Percentiles rank a stretch among this genome's conserved stretches.
phyloP scores from a whole-genome alignment of 1,284 basidiomycete genomes.

The Boletus sp. region DNA sequence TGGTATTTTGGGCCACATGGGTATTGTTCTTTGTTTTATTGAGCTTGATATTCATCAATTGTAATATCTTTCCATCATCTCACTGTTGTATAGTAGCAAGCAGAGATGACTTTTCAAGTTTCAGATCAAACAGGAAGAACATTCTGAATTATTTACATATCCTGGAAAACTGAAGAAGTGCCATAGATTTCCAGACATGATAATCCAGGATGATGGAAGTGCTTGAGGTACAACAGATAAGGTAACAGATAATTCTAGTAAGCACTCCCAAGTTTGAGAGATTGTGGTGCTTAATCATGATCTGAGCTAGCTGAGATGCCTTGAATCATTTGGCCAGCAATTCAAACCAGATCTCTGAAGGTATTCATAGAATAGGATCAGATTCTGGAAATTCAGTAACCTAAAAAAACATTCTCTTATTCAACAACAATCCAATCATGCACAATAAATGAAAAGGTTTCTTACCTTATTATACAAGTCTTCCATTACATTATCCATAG shows the following conservation, averaged over 20 bases:
- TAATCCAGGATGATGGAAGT: slow-evolving; percentile 9
- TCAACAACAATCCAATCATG: no score
- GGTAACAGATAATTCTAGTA: neutral
- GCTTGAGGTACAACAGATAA: neutral
- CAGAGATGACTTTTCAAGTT: neutral
- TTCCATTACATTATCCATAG: neutral
- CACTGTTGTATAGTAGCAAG: neutral
- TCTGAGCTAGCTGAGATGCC: slow-evolving; percentile 1
- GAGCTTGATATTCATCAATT: slow-evolving; percentile 7
- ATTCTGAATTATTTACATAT: slow-evolving; percentile 1
- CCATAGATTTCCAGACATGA: slow-evolving; percentile 19
- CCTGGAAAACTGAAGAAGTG: slow-evolving; percentile 5
- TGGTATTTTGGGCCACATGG: no score
- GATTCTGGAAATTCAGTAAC: neutral
- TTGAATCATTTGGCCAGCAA: neutral
- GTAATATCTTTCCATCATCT: neutral
- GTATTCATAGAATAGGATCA: neutral
- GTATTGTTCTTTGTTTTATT: no score
- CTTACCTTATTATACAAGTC: neutral
- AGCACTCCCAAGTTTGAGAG: neutral
- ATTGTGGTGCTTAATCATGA: neutral
- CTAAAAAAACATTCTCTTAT: no score
- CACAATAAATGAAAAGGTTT: neutral
- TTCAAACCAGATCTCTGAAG: slow-evolving; percentile 3
- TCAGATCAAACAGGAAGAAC: slow-evolving; percentile 22